A percentile compares a stretch with the other conserved stretches of the same genome.
These are phyloP conservation scores for Fusarium paranaense DNA, from an alignment of 2,329 filamentous ascomycete species.

Conservation along the genomic window DNA sequence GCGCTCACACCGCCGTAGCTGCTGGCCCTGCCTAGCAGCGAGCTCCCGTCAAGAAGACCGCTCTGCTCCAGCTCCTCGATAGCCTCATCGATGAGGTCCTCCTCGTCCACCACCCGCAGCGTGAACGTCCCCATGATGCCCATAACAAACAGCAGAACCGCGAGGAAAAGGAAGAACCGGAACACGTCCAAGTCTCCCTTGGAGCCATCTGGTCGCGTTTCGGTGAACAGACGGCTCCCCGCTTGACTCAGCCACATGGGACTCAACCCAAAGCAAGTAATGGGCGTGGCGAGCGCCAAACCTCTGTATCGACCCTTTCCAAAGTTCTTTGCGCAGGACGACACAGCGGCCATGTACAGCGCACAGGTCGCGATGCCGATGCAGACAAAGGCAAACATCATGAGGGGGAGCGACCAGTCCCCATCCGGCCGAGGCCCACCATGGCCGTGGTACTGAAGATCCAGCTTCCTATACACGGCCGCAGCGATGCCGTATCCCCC, in stretches of 20 bases:
- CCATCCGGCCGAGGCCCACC: constrained; percentile 56
- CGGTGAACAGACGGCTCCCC: constrained; percentile 81
- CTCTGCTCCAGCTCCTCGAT: constrained; percentile 92
- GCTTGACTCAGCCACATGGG: constrained; percentile 97
- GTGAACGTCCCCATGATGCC: constrained; percentile 81
- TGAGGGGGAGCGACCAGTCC: constrained; percentile 79
- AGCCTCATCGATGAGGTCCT: constrained; percentile 88
- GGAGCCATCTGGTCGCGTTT: constrained; percentile 72
- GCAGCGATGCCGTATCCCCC: constrained; percentile 87
- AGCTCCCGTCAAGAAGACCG: constrained; percentile 81
- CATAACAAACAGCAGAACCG: constrained; percentile 74
- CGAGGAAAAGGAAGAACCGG: constrained; percentile 88
- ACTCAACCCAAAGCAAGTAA: constrained; percentile 91
- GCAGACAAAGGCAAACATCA: constrained; percentile 86
- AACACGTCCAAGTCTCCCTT: constrained; percentile 79
- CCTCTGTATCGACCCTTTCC: constrained; percentile 89
- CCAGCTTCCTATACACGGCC: constrained; percentile 71
- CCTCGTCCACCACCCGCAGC: constrained; percentile 83
- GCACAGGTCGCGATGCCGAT: constrained; percentile 86
- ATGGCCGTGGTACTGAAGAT: constrained; percentile 59
- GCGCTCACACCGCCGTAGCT: constrained; percentile 72
- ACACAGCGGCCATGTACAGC: constrained; percentile 93
- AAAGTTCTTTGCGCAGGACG: constrained; percentile 98
- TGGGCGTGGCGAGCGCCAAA: constrained; percentile 88
- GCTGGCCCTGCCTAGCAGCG: constrained; percentile 71